Base-by-base conservation (phyloP, 2,329 filamentous ascomycete genomes). In the Fusarium domesticum region DNA sequence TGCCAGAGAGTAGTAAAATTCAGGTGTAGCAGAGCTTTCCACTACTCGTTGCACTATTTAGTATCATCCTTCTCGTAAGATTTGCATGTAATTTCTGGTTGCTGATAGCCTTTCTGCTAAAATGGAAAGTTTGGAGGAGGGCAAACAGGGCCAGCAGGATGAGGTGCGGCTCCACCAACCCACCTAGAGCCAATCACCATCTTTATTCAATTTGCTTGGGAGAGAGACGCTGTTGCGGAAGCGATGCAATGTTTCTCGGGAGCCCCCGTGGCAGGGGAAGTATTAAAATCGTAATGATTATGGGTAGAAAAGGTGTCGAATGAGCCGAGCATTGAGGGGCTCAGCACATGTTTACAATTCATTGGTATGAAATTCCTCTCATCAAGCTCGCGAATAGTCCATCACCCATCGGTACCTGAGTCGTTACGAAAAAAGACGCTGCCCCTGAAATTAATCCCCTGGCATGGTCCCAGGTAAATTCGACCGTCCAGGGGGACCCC, bases 101-200 rank as follows among this genome's bases (percentile, higher is more conserved):
- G 37, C 45, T 50, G 18, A 45, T 54, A 54, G 51, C 45, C 49
- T 52, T 50, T 39, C 45, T 52, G 30, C 51, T 54, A 54, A 53
- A 35, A 49, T 54, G 41, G 33, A 31, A 42, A 48, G 48, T 48
- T 37, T 53, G 48, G 28, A 51, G 48, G 34, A 42, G 48, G 48
- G n/a, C n/a, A n/a, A n/a, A 51, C 42, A 48, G 53, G 33, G 34
- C 39, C 42, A 53, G 46, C 40, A 49, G 50, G 37, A 50, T 45
- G 53, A 45, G 47, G 45, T 33, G 41, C 18, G 34, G 42, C 48
- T 45, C 53, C 53, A 45, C 41, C 36, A 48, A 53, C 53, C 53
- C 44, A 34, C 35, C 12, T 11, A 16, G 7, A 32, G 5, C 39
- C 39, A 33, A 31, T 31, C 35, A 25, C 15, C 6, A 17, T 12